A percentile compares a stretch with the other conserved stretches of the same genome.
phyloP scores from a whole-genome alignment of 192 early-diverging fungal species.

The Backusella macrospora region DNA sequence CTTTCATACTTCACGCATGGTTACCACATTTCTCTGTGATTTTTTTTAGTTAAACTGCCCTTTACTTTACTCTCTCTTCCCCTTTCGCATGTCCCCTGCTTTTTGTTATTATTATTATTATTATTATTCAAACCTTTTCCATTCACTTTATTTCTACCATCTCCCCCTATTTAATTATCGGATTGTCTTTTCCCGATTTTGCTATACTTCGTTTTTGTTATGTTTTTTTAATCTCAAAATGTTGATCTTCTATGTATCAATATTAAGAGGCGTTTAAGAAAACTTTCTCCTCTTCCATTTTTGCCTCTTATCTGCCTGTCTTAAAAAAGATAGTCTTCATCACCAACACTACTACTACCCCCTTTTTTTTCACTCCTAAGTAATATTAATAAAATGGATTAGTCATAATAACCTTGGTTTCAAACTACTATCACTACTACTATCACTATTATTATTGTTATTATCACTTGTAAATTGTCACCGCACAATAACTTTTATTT shows the following conservation, averaged over 20 bases:
- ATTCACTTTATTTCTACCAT: not conserved
- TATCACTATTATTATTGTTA: not conserved
- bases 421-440: too few relatives aligned
- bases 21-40: not conserved
- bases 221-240: not conserved
- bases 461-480: not conserved
- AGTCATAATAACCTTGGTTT: not conserved
- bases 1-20: not conserved
- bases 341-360: too few relatives aligned
- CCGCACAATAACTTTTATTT: too few relatives aligned
- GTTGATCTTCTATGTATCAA: too few relatives aligned
- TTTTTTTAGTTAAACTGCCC: conserved; percentile 11
- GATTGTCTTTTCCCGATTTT: not conserved
- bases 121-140: too few relatives aligned
- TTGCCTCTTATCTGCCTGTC: not conserved
- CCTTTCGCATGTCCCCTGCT: too few relatives aligned
- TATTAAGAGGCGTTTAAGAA: too few relatives aligned
- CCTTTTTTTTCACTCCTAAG: conserved; percentile 6
- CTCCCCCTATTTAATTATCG: conserved; percentile 1
- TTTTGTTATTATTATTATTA: too few relatives aligned
- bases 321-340: too few relatives aligned
- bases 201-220: not conserved
- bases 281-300: not conserved
- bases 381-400: not conserved
- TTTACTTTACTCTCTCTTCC: not conserved